Evolutionary conservation across 306 rosid genomes (phyloP).

Genomic region (Canavalia ensiformis): DNA sequence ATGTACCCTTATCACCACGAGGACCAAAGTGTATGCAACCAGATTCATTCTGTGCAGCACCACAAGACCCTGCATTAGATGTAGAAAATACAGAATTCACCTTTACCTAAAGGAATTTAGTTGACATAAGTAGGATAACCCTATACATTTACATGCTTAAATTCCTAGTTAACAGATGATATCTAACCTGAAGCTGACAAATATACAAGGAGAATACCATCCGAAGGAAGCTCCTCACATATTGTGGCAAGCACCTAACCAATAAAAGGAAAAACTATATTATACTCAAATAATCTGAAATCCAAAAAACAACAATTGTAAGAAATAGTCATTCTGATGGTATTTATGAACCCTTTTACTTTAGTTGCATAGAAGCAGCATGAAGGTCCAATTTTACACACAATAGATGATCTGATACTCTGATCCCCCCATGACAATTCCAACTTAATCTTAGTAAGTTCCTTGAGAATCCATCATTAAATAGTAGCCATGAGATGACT

Average conservation of each 20-base stretch:
- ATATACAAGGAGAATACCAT: slow-evolving; percentile 90
- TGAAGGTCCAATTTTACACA: slow-evolving; percentile 27
- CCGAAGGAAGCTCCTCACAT: slow-evolving; percentile 95
- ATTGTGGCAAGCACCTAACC: slow-evolving; percentile 93
- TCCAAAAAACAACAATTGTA: slow-evolving; percentile 16
- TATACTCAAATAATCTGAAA: slow-evolving; percentile 16
- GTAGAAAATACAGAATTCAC: slow-evolving; percentile 48
- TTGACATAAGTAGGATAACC: slow-evolving; percentile 38
- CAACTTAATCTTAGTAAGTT: not conserved
- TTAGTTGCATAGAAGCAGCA: slow-evolving; percentile 36
- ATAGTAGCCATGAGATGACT: not conserved
- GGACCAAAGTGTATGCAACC: slow-evolving; percentile 72
- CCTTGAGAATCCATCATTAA: not conserved
- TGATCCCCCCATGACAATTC: not conserved
- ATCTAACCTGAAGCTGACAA: slow-evolving; percentile 90
- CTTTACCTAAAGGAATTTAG: slow-evolving; percentile 51
- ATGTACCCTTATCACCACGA: slow-evolving; percentile 80
- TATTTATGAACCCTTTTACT: not conserved
- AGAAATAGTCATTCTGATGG: slow-evolving; percentile 11
- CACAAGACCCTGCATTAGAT: slow-evolving; percentile 61
- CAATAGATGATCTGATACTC: not conserved
- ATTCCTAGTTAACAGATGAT: slow-evolving; percentile 37
- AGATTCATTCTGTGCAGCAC: slow-evolving; percentile 54
- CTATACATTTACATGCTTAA: not conserved
- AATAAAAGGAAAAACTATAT: slow-evolving; percentile 43